Evolutionary conservation across 1,139 yeast species (phyloP).

Genomic region (Suhomyces bolitotheri): DNA sequence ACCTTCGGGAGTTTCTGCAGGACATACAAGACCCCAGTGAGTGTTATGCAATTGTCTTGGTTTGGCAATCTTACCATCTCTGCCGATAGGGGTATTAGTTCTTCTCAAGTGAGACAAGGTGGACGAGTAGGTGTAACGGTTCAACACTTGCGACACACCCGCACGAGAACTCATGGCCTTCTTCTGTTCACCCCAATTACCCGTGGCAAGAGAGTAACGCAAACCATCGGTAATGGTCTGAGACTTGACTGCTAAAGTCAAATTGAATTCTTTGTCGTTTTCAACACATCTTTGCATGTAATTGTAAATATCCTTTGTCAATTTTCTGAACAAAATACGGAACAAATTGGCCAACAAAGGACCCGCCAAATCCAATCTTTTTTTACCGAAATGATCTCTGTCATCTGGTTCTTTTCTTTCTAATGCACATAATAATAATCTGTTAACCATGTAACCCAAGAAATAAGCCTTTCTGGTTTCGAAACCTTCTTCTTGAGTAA

Average conservation of each 20-base stretch:
- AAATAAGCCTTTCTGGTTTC: constrained; percentile 96
- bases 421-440: constrained; percentile 89
- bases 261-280: constrained; percentile 93
- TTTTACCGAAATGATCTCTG: constrained; percentile 98
- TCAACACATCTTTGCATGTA: constrained; percentile 99
- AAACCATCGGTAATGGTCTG: constrained; percentile 97
- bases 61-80: constrained; percentile 97
- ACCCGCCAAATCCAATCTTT: constrained; percentile 97
- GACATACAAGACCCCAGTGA: constrained; percentile 99
- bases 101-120: constrained; percentile 97
- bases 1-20: constrained; percentile 99
- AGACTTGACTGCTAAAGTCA: constrained; percentile 94
- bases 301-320: constrained; percentile 91
- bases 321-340: constrained; percentile 89
- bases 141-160: constrained; percentile 98
- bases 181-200: constrained; percentile 99
- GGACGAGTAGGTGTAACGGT: constrained; percentile 96
- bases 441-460: constrained; percentile 96
- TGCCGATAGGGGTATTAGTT: constrained; percentile 97
- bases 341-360: constrained; percentile 93
- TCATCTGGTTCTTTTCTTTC: constrained; percentile 98
- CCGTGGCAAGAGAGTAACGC: constrained; percentile 96
- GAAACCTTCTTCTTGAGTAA: constrained; percentile 95
- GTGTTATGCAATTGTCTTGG: constrained; percentile 99
- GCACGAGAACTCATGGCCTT: constrained; percentile 99